Evolutionary conservation across 2,329 filamentous ascomycete genomes (phyloP).

Genomic region (Ceratocystis cubensis): DNA sequence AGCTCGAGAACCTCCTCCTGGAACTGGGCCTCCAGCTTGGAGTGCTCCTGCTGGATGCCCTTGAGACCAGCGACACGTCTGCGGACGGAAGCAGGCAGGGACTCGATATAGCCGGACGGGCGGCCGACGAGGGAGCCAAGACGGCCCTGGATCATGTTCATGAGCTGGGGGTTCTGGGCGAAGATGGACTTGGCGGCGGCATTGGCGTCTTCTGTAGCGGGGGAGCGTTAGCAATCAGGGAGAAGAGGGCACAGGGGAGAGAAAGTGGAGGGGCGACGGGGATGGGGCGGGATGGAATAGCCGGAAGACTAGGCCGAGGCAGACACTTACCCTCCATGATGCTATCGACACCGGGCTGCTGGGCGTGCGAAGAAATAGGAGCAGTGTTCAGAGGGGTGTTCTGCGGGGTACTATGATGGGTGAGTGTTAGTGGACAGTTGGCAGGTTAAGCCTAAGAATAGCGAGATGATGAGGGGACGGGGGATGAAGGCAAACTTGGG

Average conservation of each 20-base stretch:
- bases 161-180: conserved; percentile 85
- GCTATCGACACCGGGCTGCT: conserved; percentile 84
- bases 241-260: too few relatives aligned
- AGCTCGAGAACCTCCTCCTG: conserved; percentile 96
- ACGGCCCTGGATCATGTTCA: conserved; percentile 96
- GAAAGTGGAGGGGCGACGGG: conserved; percentile 25
- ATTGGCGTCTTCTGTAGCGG: conserved; percentile 68
- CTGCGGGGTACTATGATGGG: conserved; percentile 67
- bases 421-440: conserved; percentile 16
- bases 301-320: background rate
- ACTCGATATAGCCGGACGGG: conserved; percentile 97
- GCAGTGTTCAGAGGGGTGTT: conserved; percentile 94
- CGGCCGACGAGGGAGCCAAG: conserved; percentile 85
- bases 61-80: conserved; percentile 90
- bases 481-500: conserved; percentile 16
- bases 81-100: conserved; percentile 75
- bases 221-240: background rate
- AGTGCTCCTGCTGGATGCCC: conserved; percentile 96
- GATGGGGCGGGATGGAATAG: background rate
- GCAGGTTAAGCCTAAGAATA: background rate
- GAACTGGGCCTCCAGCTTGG: conserved; percentile 95
- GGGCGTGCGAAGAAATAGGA: conserved; percentile 92
- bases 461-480: background rate
- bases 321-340: conserved; percentile 82
- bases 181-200: conserved; percentile 52